Base-by-base conservation (phyloP, 2,329 filamentous ascomycete species). In the Ophiostoma sp. region DNA sequence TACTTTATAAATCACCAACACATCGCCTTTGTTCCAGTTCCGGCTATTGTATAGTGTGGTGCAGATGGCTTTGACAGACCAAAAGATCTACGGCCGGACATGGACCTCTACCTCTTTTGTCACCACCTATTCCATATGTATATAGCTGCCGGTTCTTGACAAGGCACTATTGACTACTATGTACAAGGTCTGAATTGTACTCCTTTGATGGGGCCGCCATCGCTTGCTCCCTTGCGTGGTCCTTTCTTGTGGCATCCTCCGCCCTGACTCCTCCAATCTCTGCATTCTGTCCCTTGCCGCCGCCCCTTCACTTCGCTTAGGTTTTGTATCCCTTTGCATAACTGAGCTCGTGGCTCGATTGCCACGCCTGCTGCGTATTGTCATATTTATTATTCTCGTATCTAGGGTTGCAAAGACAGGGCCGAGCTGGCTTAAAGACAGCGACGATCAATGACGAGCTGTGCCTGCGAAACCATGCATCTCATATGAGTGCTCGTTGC, bases 201-300 rank as follows among this genome's bases (percentile, higher is more conserved):
- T n/a, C n/a, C n/a, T n/a, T n/a, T n/a, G n/a, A n/a, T n/a, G n/a
- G n/a, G n/a, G n/a, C n/a, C n/a, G n/a, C n/a, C n/a, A n/a, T n/a
- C 52, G 52, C 23, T 57, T 57, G 23, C 52, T 57, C 52, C 52
- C 52, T 57, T 57, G 52, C 52, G n/a, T 57, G 52, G 52, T 57
- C 52, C 52, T 57, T 57, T 23, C 8, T 5, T 27, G 44, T 13
- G n/a, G 52, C 23, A 27, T 20, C 52, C 52, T 57, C 52, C 20
- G 52, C 52, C n/a, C 27, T 57, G 8, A 23, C 17, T 23, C 17
- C n/a, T 54, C 1, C 48, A 36, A 41, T 48, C 44, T 20, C 4
- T 48, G 44, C 44, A 8, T 39, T 48, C 13, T 48, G 44, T 17
- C 44, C 44, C n/a, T 48, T 48, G 15, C 44, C 44, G 44, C 44